Conservation (phyloP, 108 stramenopile genomes). For the Asterionellopsis glacialis region DNA sequence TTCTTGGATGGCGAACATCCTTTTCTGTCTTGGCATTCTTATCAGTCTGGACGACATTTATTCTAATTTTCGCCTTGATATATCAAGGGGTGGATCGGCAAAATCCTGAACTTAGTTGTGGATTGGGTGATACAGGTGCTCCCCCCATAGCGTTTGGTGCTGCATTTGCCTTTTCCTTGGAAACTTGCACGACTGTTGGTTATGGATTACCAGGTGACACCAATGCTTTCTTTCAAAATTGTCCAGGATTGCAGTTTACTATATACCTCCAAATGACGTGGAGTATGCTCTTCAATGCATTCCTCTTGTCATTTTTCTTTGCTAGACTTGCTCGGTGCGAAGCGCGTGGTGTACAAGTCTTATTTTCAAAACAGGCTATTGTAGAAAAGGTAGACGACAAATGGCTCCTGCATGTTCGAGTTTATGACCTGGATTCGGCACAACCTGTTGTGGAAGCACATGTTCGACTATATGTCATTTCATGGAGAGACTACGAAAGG, state of each 20-base stretch:
- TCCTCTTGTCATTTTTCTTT: slow-evolving; percentile 75
- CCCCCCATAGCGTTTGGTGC: slow-evolving; percentile 32
- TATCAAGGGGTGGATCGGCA: slow-evolving; percentile 47
- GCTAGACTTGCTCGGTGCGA: slow-evolving; percentile 50
- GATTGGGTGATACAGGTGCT: slow-evolving; percentile 36
- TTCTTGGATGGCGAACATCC: slow-evolving; percentile 45
- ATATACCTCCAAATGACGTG: slow-evolving; percentile 74
- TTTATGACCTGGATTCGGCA: slow-evolving; percentile 65
- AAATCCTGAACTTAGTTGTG: slow-evolving; percentile 40
- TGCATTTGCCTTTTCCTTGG: slow-evolving; percentile 77
- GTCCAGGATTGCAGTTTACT: slow-evolving; percentile 50
- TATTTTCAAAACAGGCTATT: slow-evolving; percentile 70
- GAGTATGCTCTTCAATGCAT: slow-evolving; percentile 75
- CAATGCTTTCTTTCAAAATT: slow-evolving; percentile 75
- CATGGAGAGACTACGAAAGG: slow-evolving; percentile 9
- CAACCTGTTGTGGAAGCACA: slow-evolving; percentile 84
- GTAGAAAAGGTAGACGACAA: slow-evolving; percentile 27
- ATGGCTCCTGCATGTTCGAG: slow-evolving; percentile 28
- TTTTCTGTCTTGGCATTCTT: slow-evolving; percentile 34
- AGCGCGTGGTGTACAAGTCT: slow-evolving; percentile 54
- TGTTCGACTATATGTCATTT: slow-evolving; percentile 70
- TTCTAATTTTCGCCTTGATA: slow-evolving; percentile 59
- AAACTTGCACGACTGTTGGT: slow-evolving; percentile 84
- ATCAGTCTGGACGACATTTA: slow-evolving; percentile 49
- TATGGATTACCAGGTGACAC: slow-evolving; percentile 41